phyloP scores from a whole-genome alignment of 352 stramenopile species.

The Phytophthora litchii region DNA sequence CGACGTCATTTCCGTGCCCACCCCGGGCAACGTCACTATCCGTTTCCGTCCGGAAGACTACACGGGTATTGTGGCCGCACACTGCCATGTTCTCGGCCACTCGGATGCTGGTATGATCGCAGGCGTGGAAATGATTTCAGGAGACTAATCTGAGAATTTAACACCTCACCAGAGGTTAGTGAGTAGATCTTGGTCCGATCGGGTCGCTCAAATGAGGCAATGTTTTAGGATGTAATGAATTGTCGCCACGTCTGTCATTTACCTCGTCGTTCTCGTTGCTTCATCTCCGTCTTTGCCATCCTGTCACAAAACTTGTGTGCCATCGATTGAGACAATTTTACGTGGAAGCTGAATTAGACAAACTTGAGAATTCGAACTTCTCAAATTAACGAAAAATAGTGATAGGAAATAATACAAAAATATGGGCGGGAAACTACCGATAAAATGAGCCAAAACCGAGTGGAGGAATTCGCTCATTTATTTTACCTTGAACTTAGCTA shows the following conservation, averaged over 20 bases:
- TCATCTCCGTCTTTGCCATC: background rate
- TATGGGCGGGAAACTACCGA: no score
- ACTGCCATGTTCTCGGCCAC: slow-evolving; percentile 85
- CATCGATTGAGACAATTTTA: no score
- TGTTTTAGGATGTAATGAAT: slow-evolving; percentile 42
- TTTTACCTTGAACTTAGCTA: no score
- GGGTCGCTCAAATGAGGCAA: slow-evolving; percentile 8
- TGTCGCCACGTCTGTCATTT: slow-evolving; percentile 13
- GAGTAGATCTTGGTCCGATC: no score
- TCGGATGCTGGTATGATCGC: slow-evolving; percentile 85
- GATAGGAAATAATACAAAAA: no score
- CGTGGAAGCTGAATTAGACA: no score
- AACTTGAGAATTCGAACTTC: no score
- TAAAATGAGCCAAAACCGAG: no score
- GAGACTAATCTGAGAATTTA: slow-evolving; percentile 13
- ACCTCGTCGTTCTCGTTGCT: background rate
- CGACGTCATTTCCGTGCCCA: slow-evolving; percentile 79
- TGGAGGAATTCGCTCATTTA: no score
- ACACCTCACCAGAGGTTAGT: no score
- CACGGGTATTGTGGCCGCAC: slow-evolving; percentile 60
- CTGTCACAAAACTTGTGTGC: no score
- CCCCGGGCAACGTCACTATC: slow-evolving; percentile 81
- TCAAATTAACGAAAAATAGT: no score
- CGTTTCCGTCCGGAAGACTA: slow-evolving; percentile 77
- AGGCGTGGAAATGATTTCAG: slow-evolving; percentile 54